A percentile compares a stretch with the other conserved stretches of the same genome.
Evolutionary conservation across 768 basidiomycete genomes (phyloP).

Genomic region (Suillus ampliporus): DNA sequence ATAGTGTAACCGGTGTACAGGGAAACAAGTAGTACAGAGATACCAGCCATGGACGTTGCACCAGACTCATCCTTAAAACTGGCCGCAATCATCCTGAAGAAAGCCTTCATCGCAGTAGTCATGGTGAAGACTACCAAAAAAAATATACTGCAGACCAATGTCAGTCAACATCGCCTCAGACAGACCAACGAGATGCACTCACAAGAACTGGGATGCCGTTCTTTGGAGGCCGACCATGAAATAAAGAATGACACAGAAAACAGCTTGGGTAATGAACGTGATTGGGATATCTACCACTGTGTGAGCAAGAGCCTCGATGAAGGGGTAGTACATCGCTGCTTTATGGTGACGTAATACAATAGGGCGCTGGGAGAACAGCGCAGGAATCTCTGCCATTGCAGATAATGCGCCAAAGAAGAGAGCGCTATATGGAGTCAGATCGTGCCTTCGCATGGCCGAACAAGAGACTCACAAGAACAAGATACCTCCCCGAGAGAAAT

Average conservation of each 20-base stretch:
- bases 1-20: conserved; percentile 51
- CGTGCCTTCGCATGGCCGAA: conserved; percentile 29
- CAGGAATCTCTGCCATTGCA: conserved; percentile 58
- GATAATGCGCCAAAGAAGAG: conserved; percentile 56
- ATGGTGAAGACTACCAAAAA: conserved; percentile 58
- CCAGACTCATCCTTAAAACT: conserved; percentile 56
- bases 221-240: conserved; percentile 26
- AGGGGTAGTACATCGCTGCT: conserved; percentile 55
- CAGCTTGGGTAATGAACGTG: conserved; percentile 26
- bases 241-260: conserved; percentile 23
- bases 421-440: conserved; percentile 50
- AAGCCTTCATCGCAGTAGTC: conserved; percentile 71
- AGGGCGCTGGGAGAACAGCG: conserved; percentile 49
- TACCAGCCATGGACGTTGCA: conserved; percentile 43
- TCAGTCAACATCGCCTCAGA: conserved; percentile 46
- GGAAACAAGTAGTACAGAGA: conserved; percentile 43
- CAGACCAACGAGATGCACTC: conserved; percentile 19
- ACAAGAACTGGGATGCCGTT: conserved; percentile 27
- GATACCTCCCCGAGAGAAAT: conserved; percentile 69
- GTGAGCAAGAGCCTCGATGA: conserved; percentile 49
- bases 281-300: conserved; percentile 53
- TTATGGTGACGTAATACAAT: conserved; percentile 49
- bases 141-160: conserved; percentile 55
- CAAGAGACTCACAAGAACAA: conserved; percentile 66
- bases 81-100: conserved; percentile 71